Conservation (phyloP, 768 basidiomycete species). For the Paxillus involutus region DNA sequence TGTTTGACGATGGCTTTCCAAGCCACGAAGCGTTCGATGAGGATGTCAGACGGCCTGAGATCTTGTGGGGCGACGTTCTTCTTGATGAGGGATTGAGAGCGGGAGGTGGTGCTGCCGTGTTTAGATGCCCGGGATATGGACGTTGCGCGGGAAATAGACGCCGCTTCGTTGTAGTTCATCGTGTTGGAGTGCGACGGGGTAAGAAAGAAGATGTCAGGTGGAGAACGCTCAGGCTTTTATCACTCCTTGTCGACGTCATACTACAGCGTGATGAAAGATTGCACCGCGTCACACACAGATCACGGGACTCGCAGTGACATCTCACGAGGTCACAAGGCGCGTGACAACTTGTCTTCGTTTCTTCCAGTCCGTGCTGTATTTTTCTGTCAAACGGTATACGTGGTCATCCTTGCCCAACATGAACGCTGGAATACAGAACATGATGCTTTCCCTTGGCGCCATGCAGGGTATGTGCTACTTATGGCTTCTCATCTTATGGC, state of each 20-base stretch:
- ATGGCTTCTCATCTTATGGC: not conserved
- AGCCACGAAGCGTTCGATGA: slow-evolving; percentile 91
- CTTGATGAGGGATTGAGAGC: slow-evolving; percentile 88
- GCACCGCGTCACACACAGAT: slow-evolving; percentile 10
- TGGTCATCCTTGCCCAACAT: slow-evolving; percentile 39
- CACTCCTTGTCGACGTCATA: slow-evolving; percentile 23
- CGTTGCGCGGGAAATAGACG: slow-evolving; percentile 65
- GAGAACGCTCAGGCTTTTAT: not conserved
- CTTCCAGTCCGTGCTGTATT: slow-evolving; percentile 2
- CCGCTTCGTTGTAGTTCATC: slow-evolving; percentile 43
- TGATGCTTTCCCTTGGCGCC: slow-evolving; percentile 87
- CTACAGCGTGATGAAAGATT: slow-evolving; percentile 9
- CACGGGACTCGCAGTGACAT: too few relatives aligned
- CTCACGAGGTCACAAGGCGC: not conserved
- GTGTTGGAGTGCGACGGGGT: not conserved
- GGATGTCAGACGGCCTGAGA: slow-evolving; percentile 89
- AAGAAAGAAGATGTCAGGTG: not conserved
- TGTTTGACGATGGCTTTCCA: slow-evolving; percentile 99
- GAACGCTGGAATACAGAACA: slow-evolving; percentile 77
- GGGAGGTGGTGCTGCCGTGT: slow-evolving; percentile 70
- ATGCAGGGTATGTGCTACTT: slow-evolving; percentile 70
- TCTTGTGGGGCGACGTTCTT: slow-evolving; percentile 91
- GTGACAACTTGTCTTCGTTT: not conserved
- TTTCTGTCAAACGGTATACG: slow-evolving; percentile 13
- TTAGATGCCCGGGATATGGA: slow-evolving; percentile 66